Evolutionary conservation across 169 alveolate species (phyloP), one percentile per base, ranked within the genome.

Genomic region (Ichthyophthirius multifiliis): DNA sequence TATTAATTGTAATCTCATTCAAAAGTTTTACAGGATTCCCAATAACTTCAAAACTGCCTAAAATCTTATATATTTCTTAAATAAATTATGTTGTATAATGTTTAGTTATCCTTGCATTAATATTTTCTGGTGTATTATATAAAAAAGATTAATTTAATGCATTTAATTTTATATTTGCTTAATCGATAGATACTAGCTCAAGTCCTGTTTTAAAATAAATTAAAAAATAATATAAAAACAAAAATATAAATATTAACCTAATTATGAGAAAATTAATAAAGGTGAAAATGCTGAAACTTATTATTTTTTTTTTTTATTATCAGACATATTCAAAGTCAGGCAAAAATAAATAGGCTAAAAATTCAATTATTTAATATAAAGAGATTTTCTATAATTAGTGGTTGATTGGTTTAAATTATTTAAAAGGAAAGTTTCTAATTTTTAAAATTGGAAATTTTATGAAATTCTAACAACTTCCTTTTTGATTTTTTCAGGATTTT

Each of bases 1-100:
- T 78, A 65, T 78, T 75, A 55, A 78, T 63, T 27, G 78, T 65
- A 30, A 78, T 30, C 16, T 78, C 45, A 10, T 48, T 55, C 16
- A 78, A 48, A 7, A 78, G 55, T 13, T 74, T 63, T 6, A 78
- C 84, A 27, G 84, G 84, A 45, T 45, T 78, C 31, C 84, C 84
- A 41, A 78, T 63, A 63, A 67, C 43, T 43, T 78, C 84, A 78
- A 78, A 78, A n/a, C 78, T 63, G 43, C 84, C 84, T 27, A 78
- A 45, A 2, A 78, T 63, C 65, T 78, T 78, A 35, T 78, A 78
- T 30, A 78, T 78, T 35, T 78, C 67, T n/a, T 65, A 43, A 64
- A 78, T 64, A 55, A 78, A 78, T 65, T 78, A 65, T 27, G 78
- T 78, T 39, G 63, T 27, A 76, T 78, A 78, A 78, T 78, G 84